These are phyloP conservation scores for Mortierella sp. DNA, from an alignment of 371 early-diverging fungal species.

Conservation along the genomic window DNA sequence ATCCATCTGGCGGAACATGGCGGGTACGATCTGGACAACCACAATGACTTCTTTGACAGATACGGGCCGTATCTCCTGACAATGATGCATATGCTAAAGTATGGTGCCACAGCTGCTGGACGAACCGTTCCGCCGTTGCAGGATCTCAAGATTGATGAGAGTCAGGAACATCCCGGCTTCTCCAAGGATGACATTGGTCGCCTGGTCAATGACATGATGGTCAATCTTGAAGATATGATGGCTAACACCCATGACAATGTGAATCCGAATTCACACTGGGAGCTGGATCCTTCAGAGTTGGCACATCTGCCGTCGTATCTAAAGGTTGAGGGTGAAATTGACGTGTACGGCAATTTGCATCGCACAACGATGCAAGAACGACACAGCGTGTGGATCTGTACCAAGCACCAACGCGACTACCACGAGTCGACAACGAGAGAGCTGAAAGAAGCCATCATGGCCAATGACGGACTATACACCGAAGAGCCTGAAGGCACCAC, in stretches of 20 bases:
- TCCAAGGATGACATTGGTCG: not conserved
- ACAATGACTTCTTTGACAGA: not conserved
- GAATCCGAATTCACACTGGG: not conserved
- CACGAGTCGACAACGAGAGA: no score
- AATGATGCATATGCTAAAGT: slow-evolving; percentile 1
- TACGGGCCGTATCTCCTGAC: slow-evolving; percentile 5
- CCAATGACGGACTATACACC: no score
- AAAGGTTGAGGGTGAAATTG: not conserved
- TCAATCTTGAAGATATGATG: not conserved
- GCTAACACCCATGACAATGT: not conserved
- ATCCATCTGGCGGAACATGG: slow-evolving; percentile 11
- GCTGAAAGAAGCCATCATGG: no score
- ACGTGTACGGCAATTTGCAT: not conserved
- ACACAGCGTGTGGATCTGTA: not conserved
- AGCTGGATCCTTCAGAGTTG: not conserved
- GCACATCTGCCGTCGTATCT: not conserved
- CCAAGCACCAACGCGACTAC: no score
- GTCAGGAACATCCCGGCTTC: not conserved
- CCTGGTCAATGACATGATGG: not conserved
- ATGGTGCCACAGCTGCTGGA: no score
- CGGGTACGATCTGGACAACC: not conserved
- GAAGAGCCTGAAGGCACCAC: not conserved
- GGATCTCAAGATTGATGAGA: not conserved
- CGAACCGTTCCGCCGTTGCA: not conserved
- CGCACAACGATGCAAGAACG: not conserved